These are phyloP conservation scores for Teunomyces lycoperdinae DNA, from an alignment of 805 yeast genomes.

Conservation along the genomic window DNA sequence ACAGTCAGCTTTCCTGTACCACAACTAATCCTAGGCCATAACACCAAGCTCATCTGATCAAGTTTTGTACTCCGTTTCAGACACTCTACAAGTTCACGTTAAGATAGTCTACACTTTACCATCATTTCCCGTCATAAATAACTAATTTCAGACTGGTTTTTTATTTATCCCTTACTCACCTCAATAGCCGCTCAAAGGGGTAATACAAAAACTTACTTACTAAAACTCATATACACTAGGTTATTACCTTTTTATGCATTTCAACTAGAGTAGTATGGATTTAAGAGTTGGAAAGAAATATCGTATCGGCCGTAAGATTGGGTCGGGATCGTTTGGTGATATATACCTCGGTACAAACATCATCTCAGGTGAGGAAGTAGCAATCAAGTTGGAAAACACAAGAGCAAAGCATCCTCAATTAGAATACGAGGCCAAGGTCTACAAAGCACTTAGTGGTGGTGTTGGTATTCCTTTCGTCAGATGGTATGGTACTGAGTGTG, in stretches of 20 bases:
- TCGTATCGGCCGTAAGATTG: constrained; percentile 91
- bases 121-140: background rate
- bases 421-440: constrained; percentile 95
- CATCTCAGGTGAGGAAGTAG: constrained; percentile 96
- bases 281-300: constrained; percentile 91
- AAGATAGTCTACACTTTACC: background rate
- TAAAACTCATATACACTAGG: background rate
- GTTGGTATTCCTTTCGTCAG: constrained; percentile 96
- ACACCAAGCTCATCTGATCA: background rate
- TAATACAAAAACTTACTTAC: background rate
- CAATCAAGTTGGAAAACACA: constrained; percentile 87
- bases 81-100: too few relatives aligned
- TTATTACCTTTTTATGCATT: background rate
- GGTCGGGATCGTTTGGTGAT: constrained; percentile 97
- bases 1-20: background rate
- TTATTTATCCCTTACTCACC: background rate
- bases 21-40: background rate
- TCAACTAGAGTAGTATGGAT: constrained; percentile 38
- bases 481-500: constrained; percentile 96
- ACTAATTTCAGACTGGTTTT: too few relatives aligned
- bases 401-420: constrained; percentile 95
- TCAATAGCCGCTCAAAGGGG: constrained; percentile 2
- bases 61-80: background rate
- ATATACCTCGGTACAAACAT: constrained; percentile 91
- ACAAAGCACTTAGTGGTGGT: constrained; percentile 91